These are phyloP conservation scores for Dioscorea dumetorum DNA, from an alignment of 106 monocot genomes.

Conservation along the genomic window DNA sequence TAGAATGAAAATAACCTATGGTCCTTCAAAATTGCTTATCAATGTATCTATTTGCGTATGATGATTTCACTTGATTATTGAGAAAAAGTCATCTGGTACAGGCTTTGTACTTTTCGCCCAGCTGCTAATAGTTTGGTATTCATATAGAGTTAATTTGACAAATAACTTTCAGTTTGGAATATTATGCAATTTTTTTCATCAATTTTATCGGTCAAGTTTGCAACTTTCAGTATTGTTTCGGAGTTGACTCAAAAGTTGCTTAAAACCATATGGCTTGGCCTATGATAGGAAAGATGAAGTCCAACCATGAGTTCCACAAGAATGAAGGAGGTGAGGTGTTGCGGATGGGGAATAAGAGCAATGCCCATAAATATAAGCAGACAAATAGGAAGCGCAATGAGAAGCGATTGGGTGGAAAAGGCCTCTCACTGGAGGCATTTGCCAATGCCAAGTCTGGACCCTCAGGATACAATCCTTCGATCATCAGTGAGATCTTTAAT, in stretches of 20 bases:
- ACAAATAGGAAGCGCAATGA: slow-evolving; percentile 38
- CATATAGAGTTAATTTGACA: too few relatives aligned
- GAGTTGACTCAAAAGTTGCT: not conserved
- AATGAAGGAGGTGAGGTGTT: not conserved
- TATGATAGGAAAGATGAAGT: too few relatives aligned
- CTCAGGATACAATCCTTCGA: slow-evolving; percentile 63
- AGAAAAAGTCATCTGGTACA: too few relatives aligned
- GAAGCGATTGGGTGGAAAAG: slow-evolving; percentile 54
- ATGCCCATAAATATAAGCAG: not conserved
- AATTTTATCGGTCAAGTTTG: not conserved
- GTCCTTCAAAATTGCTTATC: too few relatives aligned
- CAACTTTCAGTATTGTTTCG: not conserved
- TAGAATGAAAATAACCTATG: too few relatives aligned
- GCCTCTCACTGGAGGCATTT: slow-evolving; percentile 64
- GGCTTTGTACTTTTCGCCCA: too few relatives aligned
- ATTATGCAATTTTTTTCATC: not conserved
- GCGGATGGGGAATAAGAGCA: slow-evolving; percentile 3
- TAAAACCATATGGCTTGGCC: not conserved
- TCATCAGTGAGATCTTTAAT: slow-evolving; percentile 45
- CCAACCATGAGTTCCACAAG: too few relatives aligned
- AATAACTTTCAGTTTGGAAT: too few relatives aligned
- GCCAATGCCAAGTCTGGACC: slow-evolving; percentile 49
- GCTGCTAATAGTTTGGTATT: too few relatives aligned
- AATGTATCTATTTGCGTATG: too few relatives aligned
- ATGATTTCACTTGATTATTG: too few relatives aligned